Conservation (phyloP, 2,329 filamentous ascomycete genomes). For the Aspergillus ochraceoroseus region DNA sequence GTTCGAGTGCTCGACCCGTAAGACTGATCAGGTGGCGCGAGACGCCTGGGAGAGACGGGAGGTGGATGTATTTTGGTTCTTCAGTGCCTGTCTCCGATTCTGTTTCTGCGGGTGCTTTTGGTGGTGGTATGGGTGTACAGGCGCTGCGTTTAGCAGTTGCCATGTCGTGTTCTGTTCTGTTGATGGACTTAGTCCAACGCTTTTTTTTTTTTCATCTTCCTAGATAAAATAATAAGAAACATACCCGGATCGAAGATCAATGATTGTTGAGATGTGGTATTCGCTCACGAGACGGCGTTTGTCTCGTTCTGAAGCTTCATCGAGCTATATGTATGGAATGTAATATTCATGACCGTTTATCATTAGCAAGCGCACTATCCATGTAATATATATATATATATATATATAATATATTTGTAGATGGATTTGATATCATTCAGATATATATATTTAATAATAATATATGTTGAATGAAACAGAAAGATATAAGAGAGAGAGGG, state of each 20-base stretch:
- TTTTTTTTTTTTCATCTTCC: too few species aligned
- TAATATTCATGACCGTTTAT: too few species aligned
- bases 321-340: constrained; percentile 41
- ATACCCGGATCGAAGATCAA: constrained; percentile 75
- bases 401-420: neutral
- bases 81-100: neutral
- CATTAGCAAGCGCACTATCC: too few species aligned
- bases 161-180: constrained; percentile 69
- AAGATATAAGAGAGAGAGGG: too few species aligned
- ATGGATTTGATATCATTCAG: too few species aligned
- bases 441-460: too few species aligned
- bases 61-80: constrained; percentile 47
- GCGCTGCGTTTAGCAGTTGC: constrained; percentile 59
- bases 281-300: constrained; percentile 54
- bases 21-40: constrained; percentile 65
- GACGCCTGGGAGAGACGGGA: constrained; percentile 60
- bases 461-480: too few species aligned
- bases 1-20: constrained; percentile 67
- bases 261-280: constrained; percentile 63
- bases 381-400: neutral
- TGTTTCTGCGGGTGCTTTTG: neutral
- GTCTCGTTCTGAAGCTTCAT: constrained; percentile 67
- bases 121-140: neutral
- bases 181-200: too few species aligned
- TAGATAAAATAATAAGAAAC: too few species aligned